Conservation (phyloP, 805 yeast genomes). For the Phaffomyces antillensis region DNA sequence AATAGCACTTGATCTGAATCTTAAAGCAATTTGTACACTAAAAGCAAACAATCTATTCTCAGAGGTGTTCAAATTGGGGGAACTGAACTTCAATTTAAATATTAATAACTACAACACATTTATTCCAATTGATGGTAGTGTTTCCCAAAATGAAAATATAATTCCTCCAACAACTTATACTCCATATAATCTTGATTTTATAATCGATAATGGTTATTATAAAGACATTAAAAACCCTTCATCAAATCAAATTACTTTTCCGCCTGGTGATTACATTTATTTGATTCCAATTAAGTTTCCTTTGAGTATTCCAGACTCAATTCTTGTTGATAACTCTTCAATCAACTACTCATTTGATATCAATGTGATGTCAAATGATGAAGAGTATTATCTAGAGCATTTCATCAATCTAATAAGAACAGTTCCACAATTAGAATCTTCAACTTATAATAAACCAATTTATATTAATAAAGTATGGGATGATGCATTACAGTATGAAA, state of each 20-base stretch:
- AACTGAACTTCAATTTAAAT: slow-evolving; percentile 1
- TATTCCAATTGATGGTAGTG: neutral
- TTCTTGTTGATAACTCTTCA: slow-evolving; percentile 42
- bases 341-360: slow-evolving; percentile 27
- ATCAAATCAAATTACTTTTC: slow-evolving; percentile 17
- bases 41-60: neutral
- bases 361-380: slow-evolving; percentile 2
- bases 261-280: slow-evolving; percentile 68
- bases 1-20: slow-evolving; percentile 3
- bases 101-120: slow-evolving; percentile 5
- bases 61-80: slow-evolving; percentile 6
- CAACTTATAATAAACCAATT: slow-evolving; percentile 57
- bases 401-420: slow-evolving; percentile 31
- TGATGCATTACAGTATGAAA: slow-evolving; percentile 60
- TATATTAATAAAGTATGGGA: slow-evolving; percentile 74
- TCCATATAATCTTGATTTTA: neutral
- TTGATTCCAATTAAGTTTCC: slow-evolving; percentile 58
- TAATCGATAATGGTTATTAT: slow-evolving; percentile 3
- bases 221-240: neutral
- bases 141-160: neutral
- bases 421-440: slow-evolving; percentile 31
- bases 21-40: slow-evolving; percentile 2
- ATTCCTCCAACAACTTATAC: neutral
- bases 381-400: slow-evolving; percentile 24
- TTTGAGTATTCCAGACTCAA: slow-evolving; percentile 54